Evolutionary conservation across 257 asterid genomes (phyloP).

Genomic region (Solanum boliviense): DNA sequence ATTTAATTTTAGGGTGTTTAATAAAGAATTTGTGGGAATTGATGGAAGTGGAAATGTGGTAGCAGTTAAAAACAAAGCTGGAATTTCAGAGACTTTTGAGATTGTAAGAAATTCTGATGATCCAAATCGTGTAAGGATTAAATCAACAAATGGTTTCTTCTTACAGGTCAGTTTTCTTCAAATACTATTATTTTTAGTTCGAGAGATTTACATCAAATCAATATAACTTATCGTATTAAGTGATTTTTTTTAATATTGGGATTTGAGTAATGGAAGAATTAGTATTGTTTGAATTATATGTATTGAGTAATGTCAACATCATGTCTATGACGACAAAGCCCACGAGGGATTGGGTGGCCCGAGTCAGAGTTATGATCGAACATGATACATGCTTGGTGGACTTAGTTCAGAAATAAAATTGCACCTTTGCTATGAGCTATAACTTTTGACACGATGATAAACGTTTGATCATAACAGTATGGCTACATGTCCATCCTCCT

Average conservation of each 20-base stretch:
- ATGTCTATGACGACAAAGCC: fast-evolving
- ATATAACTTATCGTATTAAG: background rate
- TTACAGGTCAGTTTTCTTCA: slow-evolving; percentile 38
- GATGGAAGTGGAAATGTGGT: slow-evolving; percentile 12
- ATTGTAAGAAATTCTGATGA: slow-evolving; percentile 35
- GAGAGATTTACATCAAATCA: background rate
- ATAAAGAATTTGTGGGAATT: slow-evolving; percentile 52
- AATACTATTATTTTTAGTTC: background rate
- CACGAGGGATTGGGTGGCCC: no score
- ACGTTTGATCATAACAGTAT: no score
- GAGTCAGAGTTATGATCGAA: no score
- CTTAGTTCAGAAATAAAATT: no score
- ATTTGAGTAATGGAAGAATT: background rate
- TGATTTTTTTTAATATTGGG: background rate
- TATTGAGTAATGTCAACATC: no score
- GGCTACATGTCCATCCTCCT: background rate
- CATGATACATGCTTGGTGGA: no score
- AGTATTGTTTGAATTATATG: background rate
- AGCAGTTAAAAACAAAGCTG: slow-evolving; percentile 22
- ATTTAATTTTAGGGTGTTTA: slow-evolving; percentile 55
- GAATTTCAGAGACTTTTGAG: slow-evolving; percentile 25
- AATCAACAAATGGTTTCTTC: slow-evolving; percentile 47
- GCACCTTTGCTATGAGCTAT: no score
- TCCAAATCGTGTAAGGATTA: slow-evolving; percentile 37
- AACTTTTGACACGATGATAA: no score